phyloP scores from a whole-genome alignment of 2,329 filamentous ascomycete genomes.

The Fusarium sp. region DNA sequence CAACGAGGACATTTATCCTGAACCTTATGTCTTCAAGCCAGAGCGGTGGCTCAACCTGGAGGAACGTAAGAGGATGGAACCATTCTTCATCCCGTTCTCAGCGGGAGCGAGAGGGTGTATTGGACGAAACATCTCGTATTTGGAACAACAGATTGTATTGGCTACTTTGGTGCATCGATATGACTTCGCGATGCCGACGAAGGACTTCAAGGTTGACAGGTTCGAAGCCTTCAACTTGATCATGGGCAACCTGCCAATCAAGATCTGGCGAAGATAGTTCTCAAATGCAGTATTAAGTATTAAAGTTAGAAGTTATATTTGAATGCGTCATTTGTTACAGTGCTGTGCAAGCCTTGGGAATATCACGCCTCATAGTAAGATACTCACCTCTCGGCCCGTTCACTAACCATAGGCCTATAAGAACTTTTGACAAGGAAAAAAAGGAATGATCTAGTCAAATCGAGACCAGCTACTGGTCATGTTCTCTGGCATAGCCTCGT shows the following conservation, averaged over 20 bases:
- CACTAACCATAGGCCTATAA: not conserved
- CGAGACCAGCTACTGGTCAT: not conserved
- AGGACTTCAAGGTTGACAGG: not conserved
- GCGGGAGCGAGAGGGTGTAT: conserved; percentile 54
- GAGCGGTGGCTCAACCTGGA: conserved; percentile 52
- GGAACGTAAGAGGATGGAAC: conserved; percentile 48
- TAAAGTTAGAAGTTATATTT: not conserved
- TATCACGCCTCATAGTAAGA: not conserved
- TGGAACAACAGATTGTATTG: conserved; percentile 58
- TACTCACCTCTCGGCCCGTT: not conserved
- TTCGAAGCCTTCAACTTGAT: conserved; percentile 3
- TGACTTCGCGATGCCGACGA: conserved; percentile 46
- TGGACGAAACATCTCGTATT: conserved; percentile 52
- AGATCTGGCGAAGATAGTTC: not conserved
- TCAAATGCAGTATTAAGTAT: not conserved
- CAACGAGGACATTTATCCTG: conserved; percentile 51
- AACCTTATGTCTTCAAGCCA: conserved; percentile 51
- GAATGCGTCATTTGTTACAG: not conserved
- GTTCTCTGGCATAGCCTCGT: not conserved
- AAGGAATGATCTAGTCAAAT: not conserved
- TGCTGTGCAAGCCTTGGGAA: not conserved
- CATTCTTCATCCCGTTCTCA: conserved; percentile 53
- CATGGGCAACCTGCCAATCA: not conserved
- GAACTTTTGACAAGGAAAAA: fast-evolving
- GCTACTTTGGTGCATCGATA: conserved; percentile 55